Conservation (phyloP, 108 stramenopile genomes). For the Fragilaria crotonensis region DNA sequence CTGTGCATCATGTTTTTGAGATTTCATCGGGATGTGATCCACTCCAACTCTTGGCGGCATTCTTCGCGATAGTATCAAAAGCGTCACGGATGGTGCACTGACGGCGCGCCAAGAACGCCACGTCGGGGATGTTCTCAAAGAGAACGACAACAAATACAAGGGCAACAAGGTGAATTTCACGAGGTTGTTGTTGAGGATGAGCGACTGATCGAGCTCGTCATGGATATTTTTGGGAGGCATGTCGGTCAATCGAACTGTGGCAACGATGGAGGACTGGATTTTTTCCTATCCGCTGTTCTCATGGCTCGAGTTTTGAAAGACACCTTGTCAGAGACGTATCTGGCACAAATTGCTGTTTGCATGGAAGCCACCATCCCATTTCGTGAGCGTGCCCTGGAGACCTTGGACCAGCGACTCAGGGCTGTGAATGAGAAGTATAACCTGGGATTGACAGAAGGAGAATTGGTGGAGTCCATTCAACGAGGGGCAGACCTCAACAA, state of each 20-base stretch:
- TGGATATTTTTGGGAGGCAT: slow-evolving; percentile 3
- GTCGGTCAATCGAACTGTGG: slow-evolving; percentile 3
- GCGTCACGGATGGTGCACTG: slow-evolving; percentile 4
- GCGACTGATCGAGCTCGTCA: not conserved
- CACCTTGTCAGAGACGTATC: not conserved
- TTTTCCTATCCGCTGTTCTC: slow-evolving; percentile 12
- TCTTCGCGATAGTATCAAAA: slow-evolving; percentile 8
- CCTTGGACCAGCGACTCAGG: not conserved
- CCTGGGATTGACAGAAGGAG: slow-evolving; percentile 13
- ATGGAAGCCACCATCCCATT: slow-evolving; percentile 12
- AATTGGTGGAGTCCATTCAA: slow-evolving; percentile 28
- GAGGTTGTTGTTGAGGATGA: slow-evolving; percentile 3
- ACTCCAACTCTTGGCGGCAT: slow-evolving; percentile 2
- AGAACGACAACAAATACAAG: too few species aligned
- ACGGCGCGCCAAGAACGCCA: not conserved
- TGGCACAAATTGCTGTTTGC: slow-evolving; percentile 9
- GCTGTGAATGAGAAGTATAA: slow-evolving; percentile 1
- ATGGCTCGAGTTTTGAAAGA: slow-evolving; percentile 1
- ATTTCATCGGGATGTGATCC: slow-evolving; percentile 3
- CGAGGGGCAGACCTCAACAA: slow-evolving; percentile 30
- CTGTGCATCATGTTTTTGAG: slow-evolving; percentile 7
- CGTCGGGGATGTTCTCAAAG: not conserved
- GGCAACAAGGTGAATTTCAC: too few species aligned
- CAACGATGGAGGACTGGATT: not conserved
- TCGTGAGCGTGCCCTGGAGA: not conserved